Base-by-base conservation (phyloP, 2,329 filamentous ascomycete species). In the Periconia sp. region DNA sequence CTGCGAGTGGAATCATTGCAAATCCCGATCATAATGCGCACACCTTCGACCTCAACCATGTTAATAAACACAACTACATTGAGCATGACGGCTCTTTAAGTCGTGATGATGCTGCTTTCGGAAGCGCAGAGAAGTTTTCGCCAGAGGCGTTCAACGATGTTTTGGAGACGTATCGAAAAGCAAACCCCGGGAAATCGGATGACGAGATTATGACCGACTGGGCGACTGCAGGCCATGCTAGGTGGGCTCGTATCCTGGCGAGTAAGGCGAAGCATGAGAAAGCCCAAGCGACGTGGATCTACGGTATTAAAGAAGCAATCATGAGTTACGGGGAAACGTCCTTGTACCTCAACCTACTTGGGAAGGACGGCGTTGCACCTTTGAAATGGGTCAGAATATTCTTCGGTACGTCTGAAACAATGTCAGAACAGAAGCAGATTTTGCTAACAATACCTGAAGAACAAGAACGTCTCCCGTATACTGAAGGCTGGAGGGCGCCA, bases 351-450 rank as follows among this genome's bases (percentile, higher is more conserved):
- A 43, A 44, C 37, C 15, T 51, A 17, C 35, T 54, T 17, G 55
- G 47, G 14, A 55, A 54, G 31, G 40, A 52, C 18, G 55, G 55
- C 15, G 47, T 40, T 7, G 42, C 47, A 11, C 45, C 47, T 13
- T 41, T 50, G 46, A 33, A 52, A n/a, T 57, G 41, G 35, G 35
- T 57, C 3, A 57, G 45, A 47, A 44, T 57, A 14, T 51, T 59
- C n/a, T 59, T 59, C 33, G 47, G 57, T 59, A 44, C 55, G 55
- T 57, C 6, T 42, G 3, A 14, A 33, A 2, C 1, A n/a, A 40
- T 13, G 20, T 41, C 14, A 31, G 31, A 2, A 3, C 19, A 19
- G 10, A 14, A 27, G 31, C 18, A 27, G 6, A 2, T 33, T 20
- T n/a, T 27, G 23, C 23, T 27, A 27, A 27, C 3, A 27, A 5